Percentiles rank a stretch among this genome's conserved stretches.
phyloP scores from a whole-genome alignment of 495 filamentous ascomycete species.

The Rostrohypoxylon terebratum region DNA sequence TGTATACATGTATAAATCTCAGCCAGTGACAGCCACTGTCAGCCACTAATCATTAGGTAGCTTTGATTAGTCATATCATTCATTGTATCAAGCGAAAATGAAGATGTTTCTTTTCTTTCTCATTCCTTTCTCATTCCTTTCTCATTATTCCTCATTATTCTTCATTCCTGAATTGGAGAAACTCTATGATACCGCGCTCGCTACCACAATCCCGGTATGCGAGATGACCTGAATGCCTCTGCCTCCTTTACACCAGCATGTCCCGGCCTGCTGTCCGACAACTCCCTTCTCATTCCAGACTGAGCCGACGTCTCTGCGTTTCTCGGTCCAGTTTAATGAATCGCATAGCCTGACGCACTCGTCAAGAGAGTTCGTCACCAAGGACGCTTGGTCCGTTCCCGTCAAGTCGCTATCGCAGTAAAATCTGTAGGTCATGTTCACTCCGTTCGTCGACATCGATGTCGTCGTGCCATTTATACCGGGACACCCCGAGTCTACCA shows the following conservation, averaged over 20 bases:
- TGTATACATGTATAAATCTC: neutral
- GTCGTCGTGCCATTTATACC: constrained; percentile 11
- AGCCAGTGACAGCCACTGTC: too few species aligned
- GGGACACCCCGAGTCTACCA: constrained; percentile 17
- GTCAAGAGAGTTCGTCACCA: constrained; percentile 20
- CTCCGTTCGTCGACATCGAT: neutral
- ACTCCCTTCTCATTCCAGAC: constrained; percentile 24
- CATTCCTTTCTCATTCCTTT: neutral
- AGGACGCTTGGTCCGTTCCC: constrained; percentile 15
- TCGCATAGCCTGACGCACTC: constrained; percentile 36
- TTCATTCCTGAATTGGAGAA: neutral
- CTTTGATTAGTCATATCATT: neutral
- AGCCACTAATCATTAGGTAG: too few species aligned
- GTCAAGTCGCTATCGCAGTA: constrained; percentile 35
- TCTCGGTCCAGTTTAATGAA: constrained; percentile 27
- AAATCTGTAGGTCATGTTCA: constrained; percentile 15
- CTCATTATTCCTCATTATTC: neutral
- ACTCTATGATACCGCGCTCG: constrained; percentile 2
- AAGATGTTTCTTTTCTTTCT: neutral
- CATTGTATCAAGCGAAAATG: neutral
- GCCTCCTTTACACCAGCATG: constrained; percentile 32
- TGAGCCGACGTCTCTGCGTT: constrained; percentile 20
- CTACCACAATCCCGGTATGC: constrained; percentile 17
- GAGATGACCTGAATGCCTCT: constrained; percentile 2
- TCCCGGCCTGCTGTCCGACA: constrained; percentile 11